Percentiles rank a stretch among this genome's conserved stretches.
Conservation (phyloP, 371 early-diverging fungal species). For the Zychaea mexicana region DNA sequence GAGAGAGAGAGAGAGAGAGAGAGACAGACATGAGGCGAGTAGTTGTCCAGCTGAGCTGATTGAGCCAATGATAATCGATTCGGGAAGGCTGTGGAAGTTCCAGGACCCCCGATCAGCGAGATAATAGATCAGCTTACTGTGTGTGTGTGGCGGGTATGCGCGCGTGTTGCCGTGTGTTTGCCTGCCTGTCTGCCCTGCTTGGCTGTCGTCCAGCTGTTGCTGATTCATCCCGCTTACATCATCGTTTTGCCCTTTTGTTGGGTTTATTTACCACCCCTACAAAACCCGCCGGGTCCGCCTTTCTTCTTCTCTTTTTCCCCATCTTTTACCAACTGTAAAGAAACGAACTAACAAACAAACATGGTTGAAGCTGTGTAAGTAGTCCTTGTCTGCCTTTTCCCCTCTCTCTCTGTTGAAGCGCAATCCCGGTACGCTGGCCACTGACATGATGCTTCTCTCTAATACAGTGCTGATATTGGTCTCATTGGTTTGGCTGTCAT, state of each 20-base stretch:
- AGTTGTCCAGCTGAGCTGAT: neutral
- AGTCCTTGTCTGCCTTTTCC: neutral
- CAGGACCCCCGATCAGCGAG: neutral
- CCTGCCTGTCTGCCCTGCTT: no score
- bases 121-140: slow-evolving; percentile 6
- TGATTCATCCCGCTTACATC: slow-evolving; percentile 24
- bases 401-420: neutral
- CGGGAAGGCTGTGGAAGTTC: neutral
- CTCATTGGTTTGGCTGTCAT: slow-evolving; percentile 99
- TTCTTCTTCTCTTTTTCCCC: slow-evolving; percentile 12
- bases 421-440: neutral
- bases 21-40: no score
- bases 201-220: neutral
- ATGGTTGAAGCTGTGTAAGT: slow-evolving; percentile 31
- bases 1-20: neutral
- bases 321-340: neutral
- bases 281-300: neutral
- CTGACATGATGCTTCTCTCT: no score
- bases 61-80: slow-evolving; percentile 5
- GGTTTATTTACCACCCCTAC: slow-evolving; percentile 13
- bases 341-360: slow-evolving; percentile 3
- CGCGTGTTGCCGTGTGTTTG: no score
- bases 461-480: slow-evolving; percentile 93
- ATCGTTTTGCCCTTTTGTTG: slow-evolving; percentile 10
- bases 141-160: no score